These are phyloP conservation scores for Solanum ossicruentum DNA, from an alignment of 257 asterid species.

Conservation along the genomic window DNA sequence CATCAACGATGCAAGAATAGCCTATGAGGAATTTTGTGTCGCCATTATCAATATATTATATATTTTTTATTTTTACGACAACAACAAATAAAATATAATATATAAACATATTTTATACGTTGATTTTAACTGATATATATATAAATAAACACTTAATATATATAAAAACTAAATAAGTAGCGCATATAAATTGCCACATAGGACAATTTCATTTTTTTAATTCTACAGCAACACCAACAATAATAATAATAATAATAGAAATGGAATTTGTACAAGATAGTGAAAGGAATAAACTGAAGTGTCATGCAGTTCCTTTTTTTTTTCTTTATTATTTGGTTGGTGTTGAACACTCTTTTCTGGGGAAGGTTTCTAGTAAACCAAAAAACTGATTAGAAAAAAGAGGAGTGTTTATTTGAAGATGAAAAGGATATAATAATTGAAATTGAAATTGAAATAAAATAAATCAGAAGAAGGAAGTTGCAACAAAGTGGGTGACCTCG, in stretches of 20 bases:
- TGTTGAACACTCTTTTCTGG: neutral
- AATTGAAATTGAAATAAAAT: neutral
- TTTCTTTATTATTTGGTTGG: neutral
- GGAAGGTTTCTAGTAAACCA: neutral
- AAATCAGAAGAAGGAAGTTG: neutral
- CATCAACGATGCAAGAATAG: neutral
- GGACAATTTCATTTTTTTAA: neutral
- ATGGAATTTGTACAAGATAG: neutral
- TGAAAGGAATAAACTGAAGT: neutral
- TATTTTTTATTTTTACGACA: too few species aligned
- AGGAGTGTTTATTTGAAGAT: neutral
- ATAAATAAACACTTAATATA: neutral
- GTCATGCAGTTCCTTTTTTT: neutral
- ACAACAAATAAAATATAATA: too few species aligned
- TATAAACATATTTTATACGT: too few species aligned
- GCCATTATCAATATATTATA: neutral
- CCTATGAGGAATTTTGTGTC: neutral
- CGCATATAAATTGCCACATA: neutral
- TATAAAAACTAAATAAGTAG: too few species aligned
- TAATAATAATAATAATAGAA: neutral
- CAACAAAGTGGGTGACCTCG: neutral
- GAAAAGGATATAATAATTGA: neutral
- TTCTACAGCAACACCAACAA: neutral
- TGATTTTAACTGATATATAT: neutral
- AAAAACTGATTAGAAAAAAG: neutral